Conservation (phyloP, 2,329 filamentous ascomycete genomes). For the Calonectria ilicicola region DNA sequence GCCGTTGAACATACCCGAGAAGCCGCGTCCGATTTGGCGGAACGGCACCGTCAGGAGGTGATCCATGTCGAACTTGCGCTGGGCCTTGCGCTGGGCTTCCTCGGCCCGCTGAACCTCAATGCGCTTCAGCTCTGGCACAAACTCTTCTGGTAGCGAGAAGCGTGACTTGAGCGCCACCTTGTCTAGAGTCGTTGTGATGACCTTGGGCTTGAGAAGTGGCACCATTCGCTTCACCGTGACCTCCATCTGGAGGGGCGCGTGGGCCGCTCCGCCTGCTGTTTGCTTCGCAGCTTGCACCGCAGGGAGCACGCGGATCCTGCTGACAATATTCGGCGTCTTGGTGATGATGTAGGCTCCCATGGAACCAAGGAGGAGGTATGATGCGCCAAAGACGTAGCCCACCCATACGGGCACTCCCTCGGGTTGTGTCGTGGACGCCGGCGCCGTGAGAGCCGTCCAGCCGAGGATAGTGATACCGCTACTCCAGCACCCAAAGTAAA, state of each 20-base stretch:
- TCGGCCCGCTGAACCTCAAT: constrained; percentile 49
- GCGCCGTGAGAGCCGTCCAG: constrained; percentile 52
- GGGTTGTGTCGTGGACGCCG: constrained; percentile 51
- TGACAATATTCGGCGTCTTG: constrained; percentile 69
- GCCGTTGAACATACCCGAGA: constrained; percentile 56
- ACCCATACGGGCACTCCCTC: constrained; percentile 68
- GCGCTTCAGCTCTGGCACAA: constrained; percentile 50
- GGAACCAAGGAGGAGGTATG: constrained; percentile 69
- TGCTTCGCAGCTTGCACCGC: constrained; percentile 34
- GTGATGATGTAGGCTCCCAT: constrained; percentile 71
- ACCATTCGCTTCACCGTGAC: constrained; percentile 63
- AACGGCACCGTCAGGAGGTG: constrained; percentile 71
- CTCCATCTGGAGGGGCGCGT: constrained; percentile 59
- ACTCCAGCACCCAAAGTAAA: constrained; percentile 70
- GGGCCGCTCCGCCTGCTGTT: constrained; percentile 30
- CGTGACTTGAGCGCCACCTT: constrained; percentile 51
- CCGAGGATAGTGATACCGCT: constrained; percentile 58
- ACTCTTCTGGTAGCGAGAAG: constrained; percentile 53
- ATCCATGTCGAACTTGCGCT: constrained; percentile 64
- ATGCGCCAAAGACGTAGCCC: constrained; percentile 65
- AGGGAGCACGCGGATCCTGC: constrained; percentile 67
- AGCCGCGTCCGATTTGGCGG: constrained; percentile 58
- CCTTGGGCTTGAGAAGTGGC: constrained; percentile 60
- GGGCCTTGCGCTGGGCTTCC: constrained; percentile 51
- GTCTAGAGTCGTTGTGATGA: constrained; percentile 51